A percentile compares a stretch with the other conserved stretches of the same genome.
Conservation (phyloP, 805 yeast genomes). For the Cyberlindnera nakhonratchasimensis region DNA sequence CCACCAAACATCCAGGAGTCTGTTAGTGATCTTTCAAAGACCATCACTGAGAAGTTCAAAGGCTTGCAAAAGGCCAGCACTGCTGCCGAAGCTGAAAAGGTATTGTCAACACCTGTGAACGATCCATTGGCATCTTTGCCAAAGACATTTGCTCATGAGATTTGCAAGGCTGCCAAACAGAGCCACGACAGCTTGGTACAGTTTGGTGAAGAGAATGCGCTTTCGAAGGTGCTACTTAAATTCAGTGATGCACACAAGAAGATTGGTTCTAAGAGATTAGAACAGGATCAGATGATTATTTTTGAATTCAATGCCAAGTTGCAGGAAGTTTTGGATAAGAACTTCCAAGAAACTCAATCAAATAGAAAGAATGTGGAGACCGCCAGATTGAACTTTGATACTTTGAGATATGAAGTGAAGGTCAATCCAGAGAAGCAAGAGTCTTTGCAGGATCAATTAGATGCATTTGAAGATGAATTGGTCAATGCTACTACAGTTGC, state of each 20-base stretch:
- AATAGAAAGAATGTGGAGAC: slow-evolving; percentile 66
- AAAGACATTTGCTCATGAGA: slow-evolving; percentile 71
- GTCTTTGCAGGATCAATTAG: slow-evolving; percentile 34
- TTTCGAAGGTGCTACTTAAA: slow-evolving; percentile 34
- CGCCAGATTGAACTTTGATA: slow-evolving; percentile 68
- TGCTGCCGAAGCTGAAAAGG: slow-evolving; percentile 63
- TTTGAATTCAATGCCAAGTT: slow-evolving; percentile 57
- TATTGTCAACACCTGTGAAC: slow-evolving; percentile 36
- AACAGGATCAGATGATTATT: slow-evolving; percentile 63
- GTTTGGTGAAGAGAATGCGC: slow-evolving; percentile 28
- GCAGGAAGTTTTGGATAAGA: slow-evolving; percentile 48
- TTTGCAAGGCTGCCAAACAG: slow-evolving; percentile 51
- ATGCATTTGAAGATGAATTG: slow-evolving; percentile 67
- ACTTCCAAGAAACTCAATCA: slow-evolving; percentile 56
- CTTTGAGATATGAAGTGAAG: slow-evolving; percentile 56
- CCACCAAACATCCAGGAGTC: slow-evolving; percentile 78
- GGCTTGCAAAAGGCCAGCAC: slow-evolving; percentile 62
- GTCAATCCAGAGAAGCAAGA: slow-evolving; percentile 25
- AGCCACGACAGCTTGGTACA: slow-evolving; percentile 44
- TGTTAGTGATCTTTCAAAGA: slow-evolving; percentile 55
- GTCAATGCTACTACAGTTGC: slow-evolving; percentile 77
- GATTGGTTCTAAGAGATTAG: slow-evolving; percentile 64
- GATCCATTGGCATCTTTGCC: slow-evolving; percentile 37
- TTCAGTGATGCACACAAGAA: slow-evolving; percentile 55
- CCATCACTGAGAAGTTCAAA: slow-evolving; percentile 51